Percentiles rank a stretch among this genome's conserved stretches.
Evolutionary conservation across 805 yeast genomes (phyloP).

Genomic region (Barnettozyma wickerhamii): DNA sequence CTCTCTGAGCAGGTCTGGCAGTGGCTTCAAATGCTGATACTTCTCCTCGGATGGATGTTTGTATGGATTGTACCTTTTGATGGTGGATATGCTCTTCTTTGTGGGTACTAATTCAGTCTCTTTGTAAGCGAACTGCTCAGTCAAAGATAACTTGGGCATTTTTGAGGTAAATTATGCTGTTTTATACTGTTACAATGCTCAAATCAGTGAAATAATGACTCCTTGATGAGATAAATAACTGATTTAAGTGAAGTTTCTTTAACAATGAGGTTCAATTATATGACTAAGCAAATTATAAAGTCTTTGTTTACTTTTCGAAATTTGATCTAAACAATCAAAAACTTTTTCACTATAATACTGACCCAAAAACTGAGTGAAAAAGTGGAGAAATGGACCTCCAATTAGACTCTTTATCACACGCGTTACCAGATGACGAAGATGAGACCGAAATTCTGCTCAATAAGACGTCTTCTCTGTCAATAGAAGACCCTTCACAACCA

Average conservation of each 20-base stretch:
- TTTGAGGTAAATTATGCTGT: too few relatives aligned
- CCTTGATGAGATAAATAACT: too few relatives aligned
- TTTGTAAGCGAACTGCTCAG: neutral
- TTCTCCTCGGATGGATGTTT: neutral
- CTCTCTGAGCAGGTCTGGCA: constrained; percentile 20
- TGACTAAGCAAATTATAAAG: too few relatives aligned
- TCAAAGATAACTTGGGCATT: neutral
- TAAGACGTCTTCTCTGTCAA: constrained; percentile 1
- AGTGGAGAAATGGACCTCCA: constrained; percentile 1
- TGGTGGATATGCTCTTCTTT: neutral
- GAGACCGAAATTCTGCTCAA: neutral
- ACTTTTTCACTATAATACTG: too few relatives aligned
- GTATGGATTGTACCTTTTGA: neutral
- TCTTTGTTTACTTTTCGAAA: too few relatives aligned
- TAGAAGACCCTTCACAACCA: constrained; percentile 2
- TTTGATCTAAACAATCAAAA: too few relatives aligned
- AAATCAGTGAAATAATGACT: too few relatives aligned
- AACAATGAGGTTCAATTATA: too few relatives aligned
- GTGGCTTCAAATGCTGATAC: constrained; percentile 14
- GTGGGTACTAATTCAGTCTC: neutral
- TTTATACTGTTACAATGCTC: too few relatives aligned
- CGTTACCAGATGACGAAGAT: neutral
- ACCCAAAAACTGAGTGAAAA: too few relatives aligned
- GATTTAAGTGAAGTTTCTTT: too few relatives aligned
- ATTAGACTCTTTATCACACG: neutral